Evolutionary conservation across 2,329 filamentous ascomycete species (phyloP).

Genomic region (Trichophyton equinum): DNA sequence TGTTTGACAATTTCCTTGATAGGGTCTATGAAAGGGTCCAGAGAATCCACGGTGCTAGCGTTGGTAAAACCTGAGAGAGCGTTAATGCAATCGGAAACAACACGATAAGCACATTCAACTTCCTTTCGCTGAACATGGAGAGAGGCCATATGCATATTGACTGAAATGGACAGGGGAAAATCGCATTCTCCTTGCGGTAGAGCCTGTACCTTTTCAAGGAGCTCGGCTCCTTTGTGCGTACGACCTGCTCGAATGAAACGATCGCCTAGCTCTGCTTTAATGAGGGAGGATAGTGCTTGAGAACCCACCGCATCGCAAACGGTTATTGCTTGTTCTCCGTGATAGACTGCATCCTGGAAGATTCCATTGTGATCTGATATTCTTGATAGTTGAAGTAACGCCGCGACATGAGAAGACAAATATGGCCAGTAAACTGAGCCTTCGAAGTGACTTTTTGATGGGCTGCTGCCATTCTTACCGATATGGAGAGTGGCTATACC

Average conservation of each 20-base stretch:
- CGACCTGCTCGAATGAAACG: constrained; percentile 40
- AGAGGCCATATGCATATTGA: constrained; percentile 33
- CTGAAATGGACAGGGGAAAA: constrained; percentile 42
- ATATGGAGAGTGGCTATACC: constrained; percentile 30
- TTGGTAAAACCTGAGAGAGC: constrained; percentile 21
- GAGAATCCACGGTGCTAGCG: constrained; percentile 14
- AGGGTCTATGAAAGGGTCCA: constrained; percentile 17
- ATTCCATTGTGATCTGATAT: constrained; percentile 76
- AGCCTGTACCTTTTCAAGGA: constrained; percentile 46
- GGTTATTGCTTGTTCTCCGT: constrained; percentile 70
- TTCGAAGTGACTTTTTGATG: constrained; percentile 29
- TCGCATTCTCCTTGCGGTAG: constrained; percentile 40
- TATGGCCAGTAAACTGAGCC: constrained; percentile 69
- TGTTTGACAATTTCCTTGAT: constrained; percentile 30
- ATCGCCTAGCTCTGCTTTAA: constrained; percentile 35
- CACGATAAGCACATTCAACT: constrained; percentile 34
- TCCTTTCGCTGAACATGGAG: constrained; percentile 36
- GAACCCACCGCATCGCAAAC: constrained; percentile 59
- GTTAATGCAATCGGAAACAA: constrained; percentile 37
- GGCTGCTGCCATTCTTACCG: constrained; percentile 20
- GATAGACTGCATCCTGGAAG: constrained; percentile 78
- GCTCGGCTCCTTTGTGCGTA: constrained; percentile 40
- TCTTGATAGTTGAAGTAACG: constrained; percentile 59
- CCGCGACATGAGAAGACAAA: constrained; percentile 58
- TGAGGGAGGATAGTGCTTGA: constrained; percentile 39